Evolutionary conservation across 2,329 filamentous ascomycete genomes (phyloP), one percentile per base, ranked within the genome.

Genomic region (Pseudopyricularia javanii): DNA sequence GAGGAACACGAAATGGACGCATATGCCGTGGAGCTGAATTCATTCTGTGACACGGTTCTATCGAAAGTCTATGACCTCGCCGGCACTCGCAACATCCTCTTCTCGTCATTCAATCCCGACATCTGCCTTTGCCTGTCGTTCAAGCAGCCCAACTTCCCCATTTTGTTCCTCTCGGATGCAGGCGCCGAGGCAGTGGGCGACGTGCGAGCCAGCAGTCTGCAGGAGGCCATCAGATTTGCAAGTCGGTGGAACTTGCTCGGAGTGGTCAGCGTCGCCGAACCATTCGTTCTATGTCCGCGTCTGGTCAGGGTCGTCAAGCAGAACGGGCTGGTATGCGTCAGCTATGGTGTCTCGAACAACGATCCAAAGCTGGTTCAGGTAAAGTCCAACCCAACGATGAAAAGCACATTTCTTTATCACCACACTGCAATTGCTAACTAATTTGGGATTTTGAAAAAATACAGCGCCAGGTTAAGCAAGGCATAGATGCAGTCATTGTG

Each of bases 1-100:
- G 89, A 96, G 67, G 88, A 94, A 66, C 87, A 96, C 59, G 89
- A 95, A 60, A 96, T 97, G 90, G 91, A 96, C 65, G 87, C 88
- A 3, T 95, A 95, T 63, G 91, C 89, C 0, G 88, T 97, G 48
- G 93, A 98, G 70, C 79, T 97, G 60, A 97, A 97, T 69, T 89
- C 86, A 1, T 98, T 97, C 66, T 91, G 94, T 63, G 93, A 98
- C 67, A 95, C 89, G 1, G 87, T 98, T 3, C 75, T 98, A 8
- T 78, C 78, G 47, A 93, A 88, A 67, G 91, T 96, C 5, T 98
- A 97, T 63, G 89, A 95, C 59, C 71, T 91, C 52, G 85, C 85
- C 26, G 80, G 82, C 55, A 80, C 84, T 54, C 80, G 93, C n/a
- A 90, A 95, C 70, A 86, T 98, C 66, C 89, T 98, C 59, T 97